Evolutionary conservation across 192 early-diverging fungal genomes (phyloP), one percentile per base, ranked within the genome.

Genomic region (Coemansia sp.): DNA sequence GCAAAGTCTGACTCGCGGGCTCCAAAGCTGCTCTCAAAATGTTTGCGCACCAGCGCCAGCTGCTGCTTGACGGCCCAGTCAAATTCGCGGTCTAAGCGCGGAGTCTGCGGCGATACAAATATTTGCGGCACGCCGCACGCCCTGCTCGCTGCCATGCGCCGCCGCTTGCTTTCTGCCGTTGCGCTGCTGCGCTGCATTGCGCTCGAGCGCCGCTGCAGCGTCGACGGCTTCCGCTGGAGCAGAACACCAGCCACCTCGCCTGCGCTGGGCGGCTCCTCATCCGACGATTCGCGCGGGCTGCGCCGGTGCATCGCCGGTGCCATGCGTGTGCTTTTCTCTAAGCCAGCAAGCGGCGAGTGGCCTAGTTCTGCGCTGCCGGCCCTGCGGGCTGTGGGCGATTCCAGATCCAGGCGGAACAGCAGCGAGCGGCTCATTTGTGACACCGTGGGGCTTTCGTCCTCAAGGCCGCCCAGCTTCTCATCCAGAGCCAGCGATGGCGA

Each of bases 1-100:
- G 66, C 54, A 76, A 85, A 83, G 36, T 79, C 78, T 0, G 57
- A 61, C 57, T 81, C 80, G 14, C 62, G 65, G 1, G 65, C 61
- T 5, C 72, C 79, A 66, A 80, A 80, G 45, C 65, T 63, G 60
- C 66, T 30, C 44, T 61, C 69, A 65, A 80, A 73, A 45, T 68
- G 57, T n/a, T 44, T 53, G 28, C 61, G 67, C 8, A 47, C 59
- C 42, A 50, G 57, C 30, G 59, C 57, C 16, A 80, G 62, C 57
- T 80, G 64, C 12, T 56, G 64, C n/a, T 41, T 38, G 3, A 73
- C 43, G 15, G 28, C 30, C 13, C 31, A 35, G 15, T 70, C 66
- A 16, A 68, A 51, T 6, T 53, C 64, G 14, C 18, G 46, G 44
- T 62, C 67, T 9, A 36, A 48, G 18, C 67, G 66, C 28, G 72